phyloP scores from a whole-genome alignment of 495 filamentous ascomycete species.

The Neurospora tetrasperma region DNA sequence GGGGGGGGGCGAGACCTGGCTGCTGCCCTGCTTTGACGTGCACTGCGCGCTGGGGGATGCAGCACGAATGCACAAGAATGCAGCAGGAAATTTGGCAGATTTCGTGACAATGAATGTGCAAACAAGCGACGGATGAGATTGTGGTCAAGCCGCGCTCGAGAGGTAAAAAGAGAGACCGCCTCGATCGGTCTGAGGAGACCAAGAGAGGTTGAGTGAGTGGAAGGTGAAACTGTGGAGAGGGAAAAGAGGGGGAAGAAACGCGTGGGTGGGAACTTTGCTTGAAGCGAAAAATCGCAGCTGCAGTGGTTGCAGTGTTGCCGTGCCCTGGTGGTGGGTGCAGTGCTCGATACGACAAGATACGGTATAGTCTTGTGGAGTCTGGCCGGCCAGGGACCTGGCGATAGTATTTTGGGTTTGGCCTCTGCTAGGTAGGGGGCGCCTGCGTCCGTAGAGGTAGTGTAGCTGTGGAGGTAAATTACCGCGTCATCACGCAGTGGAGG shows the following conservation, averaged over 20 bases:
- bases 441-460: not conserved
- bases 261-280: not conserved
- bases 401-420: not conserved
- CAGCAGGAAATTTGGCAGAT: not conserved
- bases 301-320: not conserved
- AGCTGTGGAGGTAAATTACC: not conserved
- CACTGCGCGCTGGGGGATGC: not conserved
- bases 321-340: not conserved
- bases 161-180: not conserved
- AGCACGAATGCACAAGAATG: not conserved
- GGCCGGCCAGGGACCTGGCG: not conserved
- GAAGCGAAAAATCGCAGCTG: not conserved
- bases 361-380: not conserved
- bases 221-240: conserved; percentile 1
- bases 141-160: not conserved
- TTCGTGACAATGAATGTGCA: not conserved
- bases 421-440: not conserved
- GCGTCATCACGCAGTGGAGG: not conserved
- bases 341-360: not conserved
- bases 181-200: not conserved
- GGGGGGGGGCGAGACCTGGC: not conserved
- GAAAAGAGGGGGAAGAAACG: not conserved
- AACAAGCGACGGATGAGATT: not conserved
- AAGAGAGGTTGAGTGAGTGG: not conserved
- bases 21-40: not conserved